Percentiles rank a stretch among this genome's conserved stretches.
Evolutionary conservation across 2,329 filamentous ascomycete genomes (phyloP).

Genomic region (Curvularia verruculosa): DNA sequence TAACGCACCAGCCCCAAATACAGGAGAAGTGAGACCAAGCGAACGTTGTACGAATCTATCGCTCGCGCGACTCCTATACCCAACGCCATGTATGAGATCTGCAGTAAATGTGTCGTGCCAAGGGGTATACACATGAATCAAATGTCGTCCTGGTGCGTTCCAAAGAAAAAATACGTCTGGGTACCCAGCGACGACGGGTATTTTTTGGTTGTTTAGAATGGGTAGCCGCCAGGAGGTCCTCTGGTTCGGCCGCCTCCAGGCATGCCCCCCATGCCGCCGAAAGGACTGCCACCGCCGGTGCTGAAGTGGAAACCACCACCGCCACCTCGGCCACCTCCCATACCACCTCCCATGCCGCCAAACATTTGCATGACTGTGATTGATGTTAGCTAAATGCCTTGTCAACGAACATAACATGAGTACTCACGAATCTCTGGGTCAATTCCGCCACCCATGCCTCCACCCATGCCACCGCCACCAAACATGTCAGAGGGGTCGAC

Average conservation of each 20-base stretch:
- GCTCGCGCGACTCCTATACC: slow-evolving; percentile 6
- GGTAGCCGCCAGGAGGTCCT: slow-evolving; percentile 43
- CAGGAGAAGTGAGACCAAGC: not conserved
- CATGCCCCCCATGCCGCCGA: slow-evolving; percentile 46
- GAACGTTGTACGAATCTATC: slow-evolving; percentile 1
- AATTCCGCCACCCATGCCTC: slow-evolving; percentile 53
- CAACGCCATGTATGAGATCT: slow-evolving; percentile 11
- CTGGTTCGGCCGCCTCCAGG: slow-evolving; percentile 41
- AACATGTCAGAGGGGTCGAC: slow-evolving; percentile 89
- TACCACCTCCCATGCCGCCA: slow-evolving; percentile 58
- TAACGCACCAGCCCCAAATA: slow-evolving; percentile 2
- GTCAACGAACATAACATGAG: not conserved
- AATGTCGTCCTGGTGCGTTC: slow-evolving; percentile 1
- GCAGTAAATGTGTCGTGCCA: slow-evolving; percentile 5
- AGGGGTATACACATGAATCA: slow-evolving; percentile 12
- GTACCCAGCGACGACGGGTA: not conserved
- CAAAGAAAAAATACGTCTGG: not conserved
- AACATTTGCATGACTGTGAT: slow-evolving; percentile 46
- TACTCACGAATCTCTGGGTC: slow-evolving; percentile 45
- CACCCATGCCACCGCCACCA: slow-evolving; percentile 55
- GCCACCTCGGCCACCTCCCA: slow-evolving; percentile 51
- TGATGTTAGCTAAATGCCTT: slow-evolving; percentile 9
- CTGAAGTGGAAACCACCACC: slow-evolving; percentile 56
- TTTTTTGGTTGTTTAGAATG: slow-evolving; percentile 22
- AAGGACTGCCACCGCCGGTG: slow-evolving; percentile 49